Evolutionary conservation across 257 asterid species (phyloP).

Genomic region (Leptodermis oblonga): DNA sequence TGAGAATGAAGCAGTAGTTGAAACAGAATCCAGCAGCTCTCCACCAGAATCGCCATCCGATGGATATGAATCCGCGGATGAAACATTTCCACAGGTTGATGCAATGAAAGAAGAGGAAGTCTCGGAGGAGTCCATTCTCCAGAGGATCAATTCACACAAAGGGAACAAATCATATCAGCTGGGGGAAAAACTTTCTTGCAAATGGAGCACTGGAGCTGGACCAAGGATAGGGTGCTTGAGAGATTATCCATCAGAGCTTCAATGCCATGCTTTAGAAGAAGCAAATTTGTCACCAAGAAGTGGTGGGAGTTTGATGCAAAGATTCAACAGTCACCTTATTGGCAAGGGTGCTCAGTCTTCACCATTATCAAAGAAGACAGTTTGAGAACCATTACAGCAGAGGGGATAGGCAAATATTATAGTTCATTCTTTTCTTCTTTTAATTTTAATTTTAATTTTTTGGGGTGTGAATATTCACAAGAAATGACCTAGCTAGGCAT

Average conservation of each 20-base stretch:
- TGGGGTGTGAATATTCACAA: slow-evolving; percentile 42
- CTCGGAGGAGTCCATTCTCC: slow-evolving; percentile 49
- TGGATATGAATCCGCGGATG: slow-evolving; percentile 34
- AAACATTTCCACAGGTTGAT: slow-evolving; percentile 17
- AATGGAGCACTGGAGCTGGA: slow-evolving; percentile 95
- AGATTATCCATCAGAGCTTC: slow-evolving; percentile 76
- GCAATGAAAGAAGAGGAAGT: slow-evolving; percentile 34
- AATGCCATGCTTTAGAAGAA: slow-evolving; percentile 65
- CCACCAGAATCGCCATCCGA: slow-evolving; percentile 36
- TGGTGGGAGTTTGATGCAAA: slow-evolving; percentile 29
- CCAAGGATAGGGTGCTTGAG: slow-evolving; percentile 81
- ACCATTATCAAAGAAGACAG: slow-evolving; percentile 20
- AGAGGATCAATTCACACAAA: slow-evolving; percentile 62
- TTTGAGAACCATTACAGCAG: slow-evolving; percentile 12
- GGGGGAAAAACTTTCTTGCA: slow-evolving; percentile 67
- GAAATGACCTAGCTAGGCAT: slow-evolving; percentile 38
- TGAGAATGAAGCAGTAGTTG: slow-evolving; percentile 21
- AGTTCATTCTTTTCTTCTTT: slow-evolving; percentile 21
- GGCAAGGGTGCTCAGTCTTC: slow-evolving; percentile 31
- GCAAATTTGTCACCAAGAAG: slow-evolving; percentile 72
- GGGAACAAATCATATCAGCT: slow-evolving; percentile 56
- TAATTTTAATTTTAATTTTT: slow-evolving; percentile 23
- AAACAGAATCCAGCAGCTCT: slow-evolving; percentile 17
- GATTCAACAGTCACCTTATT: slow-evolving; percentile 22
- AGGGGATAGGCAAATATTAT: slow-evolving; percentile 9